These are phyloP conservation scores for Suhomyces maxii DNA, from an alignment of 1,139 yeast species.

Conservation along the genomic window DNA sequence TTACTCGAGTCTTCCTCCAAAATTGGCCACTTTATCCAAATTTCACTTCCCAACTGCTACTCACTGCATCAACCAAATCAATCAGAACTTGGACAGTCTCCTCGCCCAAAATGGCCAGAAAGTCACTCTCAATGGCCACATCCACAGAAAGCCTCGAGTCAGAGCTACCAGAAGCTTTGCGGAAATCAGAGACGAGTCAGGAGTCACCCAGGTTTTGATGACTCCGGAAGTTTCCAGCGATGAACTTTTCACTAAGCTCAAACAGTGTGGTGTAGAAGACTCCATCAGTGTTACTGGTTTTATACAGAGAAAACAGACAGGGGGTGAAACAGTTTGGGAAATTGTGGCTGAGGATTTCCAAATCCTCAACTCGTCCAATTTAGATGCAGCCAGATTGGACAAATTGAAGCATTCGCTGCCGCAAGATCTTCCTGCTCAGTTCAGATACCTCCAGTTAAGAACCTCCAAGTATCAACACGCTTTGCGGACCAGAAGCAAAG, in stretches of 20 bases:
- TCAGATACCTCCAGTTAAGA: conserved; percentile 77
- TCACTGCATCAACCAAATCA: conserved; percentile 26
- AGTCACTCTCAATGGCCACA: conserved; percentile 72
- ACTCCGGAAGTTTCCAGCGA: conserved; percentile 43
- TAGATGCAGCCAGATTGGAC: conserved; percentile 71
- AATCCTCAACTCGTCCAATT: conserved; percentile 63
- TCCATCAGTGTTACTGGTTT: conserved; percentile 70
- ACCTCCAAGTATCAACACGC: conserved; percentile 59
- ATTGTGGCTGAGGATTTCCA: conserved; percentile 52
- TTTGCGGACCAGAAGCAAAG: conserved; percentile 59
- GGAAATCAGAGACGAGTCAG: conserved; percentile 68
- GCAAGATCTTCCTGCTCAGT: conserved; percentile 69
- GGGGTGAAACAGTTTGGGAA: conserved; percentile 45
- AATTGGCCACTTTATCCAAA: conserved; percentile 27
- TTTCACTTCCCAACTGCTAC: conserved; percentile 43
- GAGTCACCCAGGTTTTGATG: conserved; percentile 63
- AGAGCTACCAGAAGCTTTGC: conserved; percentile 60
- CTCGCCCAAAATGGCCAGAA: conserved; percentile 11
- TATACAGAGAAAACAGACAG: conserved; percentile 19
- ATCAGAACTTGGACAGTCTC: conserved; percentile 11
- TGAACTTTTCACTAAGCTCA: conserved; percentile 41
- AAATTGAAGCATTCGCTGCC: conserved; percentile 52
- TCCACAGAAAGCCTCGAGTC: conserved; percentile 65
- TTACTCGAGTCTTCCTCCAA: conserved; percentile 22
- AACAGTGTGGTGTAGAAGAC: conserved; percentile 63